Base-by-base conservation (phyloP, 805 yeast species). In the Candida mattraensis region DNA sequence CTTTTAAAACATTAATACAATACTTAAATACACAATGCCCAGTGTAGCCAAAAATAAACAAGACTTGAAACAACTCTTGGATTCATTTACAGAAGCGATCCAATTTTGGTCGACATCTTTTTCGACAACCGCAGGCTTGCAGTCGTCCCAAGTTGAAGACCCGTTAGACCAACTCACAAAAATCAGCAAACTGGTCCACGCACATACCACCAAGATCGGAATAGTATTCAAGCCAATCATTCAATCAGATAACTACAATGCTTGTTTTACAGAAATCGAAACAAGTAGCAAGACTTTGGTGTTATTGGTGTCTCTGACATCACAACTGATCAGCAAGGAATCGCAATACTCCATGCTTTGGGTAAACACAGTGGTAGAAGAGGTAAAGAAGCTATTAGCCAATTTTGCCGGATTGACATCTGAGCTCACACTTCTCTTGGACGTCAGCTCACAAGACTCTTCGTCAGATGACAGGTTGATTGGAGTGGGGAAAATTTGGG, bases 121-220 rank as follows among this genome's bases (percentile, higher is more conserved):
- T 14, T 20, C 19, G 9, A 12, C 33, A 11, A 18, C 35, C 9
- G 24, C 33, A 3, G 6, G 35, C 9, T 5, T 31, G 9, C 27
- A 27, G 21, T 35, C 59, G 6, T 38, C 67, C 1, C 44, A 49
- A 18, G 45, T 78, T 3, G 61, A 52, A 5, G 47, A 63, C 5
- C 82, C 86, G 3, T 46, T 76, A 7, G 64, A 60, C 5, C 95
- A 87, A 48, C 50, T 85, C 11, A 57, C 53, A 5, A 87, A 87
- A 53, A 51, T 84, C 5, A 56, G 76, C 13, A 68, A 73, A 39
- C 62, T 87, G 24, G 66, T 82, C 7, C 79, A 71, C 56, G 88
- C 95, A 1, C 88, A 85, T 54, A 69, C 82, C 2, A 87, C 95
- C 3, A 86, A 86, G 54, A 64, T 85, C 5, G 89, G 88, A 1